These are phyloP conservation scores for Exophiala xenobiotica DNA, from an alignment of 2,329 filamentous ascomycete genomes.

Conservation along the genomic window DNA sequence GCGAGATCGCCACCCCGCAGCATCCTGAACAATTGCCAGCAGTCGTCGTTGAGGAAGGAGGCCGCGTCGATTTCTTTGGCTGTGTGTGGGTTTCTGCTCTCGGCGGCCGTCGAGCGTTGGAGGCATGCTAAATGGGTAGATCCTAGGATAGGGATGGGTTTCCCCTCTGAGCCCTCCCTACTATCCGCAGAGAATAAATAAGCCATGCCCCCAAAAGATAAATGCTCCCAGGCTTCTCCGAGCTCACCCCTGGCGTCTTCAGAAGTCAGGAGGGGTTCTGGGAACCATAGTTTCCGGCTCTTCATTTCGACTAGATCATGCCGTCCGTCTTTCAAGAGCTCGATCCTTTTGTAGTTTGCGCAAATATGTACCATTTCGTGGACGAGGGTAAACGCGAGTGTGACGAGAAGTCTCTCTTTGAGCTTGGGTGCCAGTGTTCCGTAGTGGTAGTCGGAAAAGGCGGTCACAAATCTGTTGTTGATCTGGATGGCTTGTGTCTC, in stretches of 20 bases:
- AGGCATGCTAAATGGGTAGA: not conserved
- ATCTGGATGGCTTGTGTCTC: slow-evolving; percentile 4
- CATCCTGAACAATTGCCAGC: not conserved
- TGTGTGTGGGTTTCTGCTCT: not conserved
- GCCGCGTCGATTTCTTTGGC: not conserved
- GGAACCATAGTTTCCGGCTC: too few relatives aligned
- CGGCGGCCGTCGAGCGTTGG: not conserved
- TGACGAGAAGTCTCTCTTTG: slow-evolving; percentile 3
- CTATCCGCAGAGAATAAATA: too few relatives aligned
- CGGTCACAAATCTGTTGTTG: slow-evolving; percentile 1
- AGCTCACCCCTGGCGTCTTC: too few relatives aligned
- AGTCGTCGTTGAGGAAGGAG: not conserved
- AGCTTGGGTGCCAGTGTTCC: not conserved
- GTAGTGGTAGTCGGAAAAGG: slow-evolving; percentile 3
- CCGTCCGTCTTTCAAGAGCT: not conserved
- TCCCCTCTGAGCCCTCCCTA: too few relatives aligned
- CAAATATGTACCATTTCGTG: slow-evolving; percentile 9
- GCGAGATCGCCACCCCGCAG: not conserved
- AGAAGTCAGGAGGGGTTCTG: too few relatives aligned
- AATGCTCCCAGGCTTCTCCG: too few relatives aligned
- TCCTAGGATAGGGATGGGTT: not conserved
- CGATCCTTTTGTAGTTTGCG: not conserved
- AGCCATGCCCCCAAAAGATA: too few relatives aligned
- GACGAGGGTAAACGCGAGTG: slow-evolving; percentile 7
- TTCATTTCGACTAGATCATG: not conserved